Base-by-base conservation (phyloP, 2,329 filamentous ascomycete genomes). In the Exophiala sideris region DNA sequence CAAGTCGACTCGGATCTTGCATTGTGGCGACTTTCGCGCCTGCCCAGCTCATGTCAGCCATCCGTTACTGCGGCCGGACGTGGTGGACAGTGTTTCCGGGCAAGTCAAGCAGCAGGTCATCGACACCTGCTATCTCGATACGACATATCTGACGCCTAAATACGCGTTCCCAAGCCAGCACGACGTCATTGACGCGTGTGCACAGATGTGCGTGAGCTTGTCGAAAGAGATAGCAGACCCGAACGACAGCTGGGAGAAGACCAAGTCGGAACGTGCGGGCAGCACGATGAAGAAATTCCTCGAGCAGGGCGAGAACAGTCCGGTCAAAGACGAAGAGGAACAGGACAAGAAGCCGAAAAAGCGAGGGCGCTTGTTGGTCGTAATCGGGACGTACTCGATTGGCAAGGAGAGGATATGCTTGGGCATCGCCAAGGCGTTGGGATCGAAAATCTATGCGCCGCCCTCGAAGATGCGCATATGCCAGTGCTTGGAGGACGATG, bases 301-400 rank as follows among this genome's bases (percentile, higher is more conserved):
- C 3, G 76, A 73, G 16, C 77, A 77, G 18, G 70, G 73, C 2
- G 68, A 71, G 44, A 64, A 63, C 8, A 65, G 66, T 14, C 74
- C 75, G 54, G 59, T 64, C 49, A 70, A 70, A 14, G 48, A 58
- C 3, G 64, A 67, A 5, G 62, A 64, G 2, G 63, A 67, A 8
- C 54, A 56, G 7, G 45, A 62, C 64, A 54, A 60, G 57, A 64
- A 60, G 21, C 24, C 60, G 60, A 66, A 60, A 64, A 50, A 69
- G 29, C 77, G 78, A 42, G 85, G 88, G 44, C 85, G 90, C 3
- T 79, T 99, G 2, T 80, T 99, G 0, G 89, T 99, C 4, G 83
- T 99, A 5, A 95, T 96, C 57, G 94, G 94, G 41, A 99, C 94
- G 0, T 99, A 99, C 73, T 95, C 88, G 64, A 99, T 99, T 65